Conservation (phyloP, 2,329 filamentous ascomycete genomes). For the Ophiostoma pallidulum region DNA sequence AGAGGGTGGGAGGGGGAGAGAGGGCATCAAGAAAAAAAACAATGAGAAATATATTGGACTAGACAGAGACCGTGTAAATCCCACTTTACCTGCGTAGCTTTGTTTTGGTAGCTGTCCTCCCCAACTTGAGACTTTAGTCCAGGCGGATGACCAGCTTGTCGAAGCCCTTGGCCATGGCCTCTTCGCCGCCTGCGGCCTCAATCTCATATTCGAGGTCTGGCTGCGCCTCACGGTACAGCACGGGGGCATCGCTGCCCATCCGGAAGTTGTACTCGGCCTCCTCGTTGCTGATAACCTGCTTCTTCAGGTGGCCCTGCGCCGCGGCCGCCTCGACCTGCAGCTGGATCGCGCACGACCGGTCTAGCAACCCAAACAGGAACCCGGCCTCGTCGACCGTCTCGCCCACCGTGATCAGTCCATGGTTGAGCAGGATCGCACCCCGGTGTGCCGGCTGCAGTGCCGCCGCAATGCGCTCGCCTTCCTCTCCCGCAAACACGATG, state of each 20-base stretch:
- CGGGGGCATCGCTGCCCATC: slow-evolving; percentile 38
- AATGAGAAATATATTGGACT: too few species aligned
- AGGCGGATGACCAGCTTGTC: slow-evolving; percentile 16
- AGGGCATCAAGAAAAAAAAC: too few species aligned
- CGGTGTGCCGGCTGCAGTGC: slow-evolving; percentile 50
- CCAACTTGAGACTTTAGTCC: not conserved
- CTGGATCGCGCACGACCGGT: slow-evolving; percentile 60
- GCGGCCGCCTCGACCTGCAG: slow-evolving; percentile 56
- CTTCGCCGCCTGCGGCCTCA: slow-evolving; percentile 29
- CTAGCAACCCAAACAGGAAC: slow-evolving; percentile 59
- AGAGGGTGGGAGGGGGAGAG: too few species aligned
- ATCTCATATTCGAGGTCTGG: slow-evolving; percentile 38
- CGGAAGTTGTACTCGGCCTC: slow-evolving; percentile 31
- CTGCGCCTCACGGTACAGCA: slow-evolving; percentile 37
- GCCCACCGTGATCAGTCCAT: slow-evolving; percentile 63
- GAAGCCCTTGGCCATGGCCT: slow-evolving; percentile 21
- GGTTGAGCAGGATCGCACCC: slow-evolving; percentile 59
- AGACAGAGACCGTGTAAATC: too few species aligned
- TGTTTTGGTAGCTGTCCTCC: not conserved
- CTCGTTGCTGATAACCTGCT: slow-evolving; percentile 31
- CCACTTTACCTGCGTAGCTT: too few species aligned
- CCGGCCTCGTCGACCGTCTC: slow-evolving; percentile 64
- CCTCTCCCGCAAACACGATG: slow-evolving; percentile 49
- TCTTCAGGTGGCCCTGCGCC: slow-evolving; percentile 30
- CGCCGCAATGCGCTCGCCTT: slow-evolving; percentile 54